These are phyloP conservation scores for Backusella tarrabulga DNA, from an alignment of 192 early-diverging fungal genomes.

Conservation along the genomic window DNA sequence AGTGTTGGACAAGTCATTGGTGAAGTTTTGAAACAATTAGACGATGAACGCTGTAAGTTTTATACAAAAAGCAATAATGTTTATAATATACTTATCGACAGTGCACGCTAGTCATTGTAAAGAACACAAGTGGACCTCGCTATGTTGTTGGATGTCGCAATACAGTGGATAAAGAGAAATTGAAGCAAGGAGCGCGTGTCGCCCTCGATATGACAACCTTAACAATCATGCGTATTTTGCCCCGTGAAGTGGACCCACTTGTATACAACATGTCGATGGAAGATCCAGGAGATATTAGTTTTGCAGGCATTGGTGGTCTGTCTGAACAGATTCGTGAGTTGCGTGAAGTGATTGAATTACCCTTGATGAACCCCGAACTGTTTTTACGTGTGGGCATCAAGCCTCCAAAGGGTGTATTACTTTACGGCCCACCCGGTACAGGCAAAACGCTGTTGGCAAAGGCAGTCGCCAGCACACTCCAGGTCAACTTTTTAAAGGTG, in stretches of 20 bases:
- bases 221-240: slow-evolving; percentile 99
- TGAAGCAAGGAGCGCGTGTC: slow-evolving; percentile 97
- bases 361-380: slow-evolving; percentile 97
- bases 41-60: slow-evolving; percentile 89
- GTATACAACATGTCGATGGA: slow-evolving; percentile 99
- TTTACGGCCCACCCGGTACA: slow-evolving; percentile 97
- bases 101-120: slow-evolving; percentile 81
- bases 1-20: slow-evolving; percentile 99
- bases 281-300: slow-evolving; percentile 91
- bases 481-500: slow-evolving; percentile 99
- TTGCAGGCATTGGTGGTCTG: slow-evolving; percentile 97
- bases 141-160: slow-evolving; percentile 98
- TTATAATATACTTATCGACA: too few relatives aligned
- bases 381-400: slow-evolving; percentile 98
- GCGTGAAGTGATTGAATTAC: slow-evolving; percentile 98
- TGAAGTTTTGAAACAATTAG: slow-evolving; percentile 96
- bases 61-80: too few relatives aligned
- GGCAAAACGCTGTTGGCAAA: slow-evolving; percentile 97
- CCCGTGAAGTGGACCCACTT: slow-evolving; percentile 97
- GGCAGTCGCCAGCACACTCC: slow-evolving; percentile 95
- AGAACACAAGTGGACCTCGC: slow-evolving; percentile 93
- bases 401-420: slow-evolving; percentile 96
- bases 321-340: slow-evolving; percentile 96
- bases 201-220: slow-evolving; percentile 99
- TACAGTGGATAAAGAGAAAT: slow-evolving; percentile 91